Evolutionary conservation across 495 filamentous ascomycete species (phyloP).

Genomic region (Neurospora africana): DNA sequence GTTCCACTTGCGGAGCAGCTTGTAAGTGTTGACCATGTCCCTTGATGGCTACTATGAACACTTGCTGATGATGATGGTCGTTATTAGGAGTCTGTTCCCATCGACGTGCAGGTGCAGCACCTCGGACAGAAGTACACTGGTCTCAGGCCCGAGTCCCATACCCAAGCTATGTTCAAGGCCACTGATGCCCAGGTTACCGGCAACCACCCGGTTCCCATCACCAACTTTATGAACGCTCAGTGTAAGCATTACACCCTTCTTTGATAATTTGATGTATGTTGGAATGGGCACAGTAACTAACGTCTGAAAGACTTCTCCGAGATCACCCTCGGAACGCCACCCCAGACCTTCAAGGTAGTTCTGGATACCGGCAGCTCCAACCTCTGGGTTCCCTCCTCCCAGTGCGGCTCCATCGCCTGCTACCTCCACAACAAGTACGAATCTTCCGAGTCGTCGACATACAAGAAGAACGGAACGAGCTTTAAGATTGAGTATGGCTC

Average conservation of each 20-base stretch:
- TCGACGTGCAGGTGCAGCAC: slow-evolving; percentile 67
- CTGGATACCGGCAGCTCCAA: slow-evolving; percentile 99
- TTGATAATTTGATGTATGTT: not conserved
- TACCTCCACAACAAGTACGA: slow-evolving; percentile 97
- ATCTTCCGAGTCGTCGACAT: slow-evolving; percentile 78
- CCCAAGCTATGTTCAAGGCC: slow-evolving; percentile 69
- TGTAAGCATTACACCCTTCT: slow-evolving; percentile 48
- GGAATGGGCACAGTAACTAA: not conserved
- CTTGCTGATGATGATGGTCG: slow-evolving; percentile 8
- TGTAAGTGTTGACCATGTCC: slow-evolving; percentile 41
- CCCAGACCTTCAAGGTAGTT: slow-evolving; percentile 95
- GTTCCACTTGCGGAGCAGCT: slow-evolving; percentile 85
- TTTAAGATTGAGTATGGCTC: slow-evolving; percentile 97
- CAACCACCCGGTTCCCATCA: slow-evolving; percentile 76
- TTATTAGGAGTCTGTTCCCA: slow-evolving; percentile 60
- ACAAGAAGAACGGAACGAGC: slow-evolving; percentile 80
- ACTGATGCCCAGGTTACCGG: slow-evolving; percentile 53
- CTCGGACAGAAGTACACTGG: slow-evolving; percentile 95
- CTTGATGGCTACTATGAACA: not conserved
- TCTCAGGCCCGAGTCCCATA: slow-evolving; percentile 55
- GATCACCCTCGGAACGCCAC: slow-evolving; percentile 82
- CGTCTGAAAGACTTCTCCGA: slow-evolving; percentile 77
- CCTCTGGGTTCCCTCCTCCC: slow-evolving; percentile 88
- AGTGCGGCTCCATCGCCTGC: slow-evolving; percentile 95
- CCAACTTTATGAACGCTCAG: slow-evolving; percentile 98